A percentile compares a stretch with the other conserved stretches of the same genome.
Conservation (phyloP, 2,329 filamentous ascomycete species). For the Verticillium dahliae region DNA sequence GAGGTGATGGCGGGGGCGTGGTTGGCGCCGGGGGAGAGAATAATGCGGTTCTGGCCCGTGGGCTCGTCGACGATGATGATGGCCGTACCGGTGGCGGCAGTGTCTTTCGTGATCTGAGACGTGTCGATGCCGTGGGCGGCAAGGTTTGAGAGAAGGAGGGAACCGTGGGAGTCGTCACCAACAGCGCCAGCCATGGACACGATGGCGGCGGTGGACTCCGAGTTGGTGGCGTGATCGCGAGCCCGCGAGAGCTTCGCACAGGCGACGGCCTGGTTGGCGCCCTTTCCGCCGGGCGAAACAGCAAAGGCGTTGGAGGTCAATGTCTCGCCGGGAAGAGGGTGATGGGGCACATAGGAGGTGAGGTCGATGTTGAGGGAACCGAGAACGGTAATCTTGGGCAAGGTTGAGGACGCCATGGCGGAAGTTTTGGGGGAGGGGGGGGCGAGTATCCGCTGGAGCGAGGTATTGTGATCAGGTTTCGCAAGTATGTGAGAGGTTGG, state of each 20-base stretch:
- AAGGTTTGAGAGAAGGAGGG: constrained; percentile 52
- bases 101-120: constrained; percentile 28
- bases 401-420: constrained; percentile 15
- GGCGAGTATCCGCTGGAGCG: neutral
- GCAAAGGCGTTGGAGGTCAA: constrained; percentile 72
- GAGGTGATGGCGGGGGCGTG: constrained; percentile 33
- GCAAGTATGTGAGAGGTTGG: no score
- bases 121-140: constrained; percentile 56
- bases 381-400: constrained; percentile 66
- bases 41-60: constrained; percentile 69
- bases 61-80: constrained; percentile 70
- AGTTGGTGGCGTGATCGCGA: constrained; percentile 12
- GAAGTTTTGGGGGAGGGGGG: neutral
- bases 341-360: constrained; percentile 77
- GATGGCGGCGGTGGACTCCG: constrained; percentile 25
- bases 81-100: constrained; percentile 58
- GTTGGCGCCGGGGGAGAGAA: constrained; percentile 69
- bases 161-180: constrained; percentile 61
- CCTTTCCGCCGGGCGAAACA: constrained; percentile 84
- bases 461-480: neutral
- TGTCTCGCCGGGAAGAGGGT: constrained; percentile 82
- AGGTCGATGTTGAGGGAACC: constrained; percentile 95
- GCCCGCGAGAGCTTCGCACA: constrained; percentile 72
- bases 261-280: constrained; percentile 90
- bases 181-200: constrained; percentile 72